These are phyloP conservation scores for Fusarium incarnatum DNA, from an alignment of 2,329 filamentous ascomycete genomes.

Conservation along the genomic window DNA sequence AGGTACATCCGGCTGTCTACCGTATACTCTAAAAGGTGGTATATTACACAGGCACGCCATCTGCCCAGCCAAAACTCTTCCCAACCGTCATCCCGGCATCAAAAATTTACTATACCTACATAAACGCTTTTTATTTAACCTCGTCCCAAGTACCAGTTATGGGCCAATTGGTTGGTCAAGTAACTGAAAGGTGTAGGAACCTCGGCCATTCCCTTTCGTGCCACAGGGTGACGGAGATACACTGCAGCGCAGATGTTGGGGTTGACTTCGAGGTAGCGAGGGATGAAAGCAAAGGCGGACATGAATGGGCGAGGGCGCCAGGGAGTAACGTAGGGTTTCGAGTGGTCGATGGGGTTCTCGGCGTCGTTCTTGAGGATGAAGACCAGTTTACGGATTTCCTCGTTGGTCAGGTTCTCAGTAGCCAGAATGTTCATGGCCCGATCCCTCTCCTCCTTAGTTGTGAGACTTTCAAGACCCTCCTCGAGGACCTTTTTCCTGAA, in stretches of 20 bases:
- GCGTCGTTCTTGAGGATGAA: constrained; percentile 70
- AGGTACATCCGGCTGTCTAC: constrained; percentile 47
- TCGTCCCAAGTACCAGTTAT: constrained; percentile 92
- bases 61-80: constrained; percentile 37
- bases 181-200: constrained; percentile 84
- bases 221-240: constrained; percentile 93
- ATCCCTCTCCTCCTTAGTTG: constrained; percentile 49
- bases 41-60: constrained; percentile 48
- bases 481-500: constrained; percentile 50
- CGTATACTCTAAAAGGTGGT: constrained; percentile 49
- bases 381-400: constrained; percentile 66
- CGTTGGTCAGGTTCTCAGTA: constrained; percentile 53
- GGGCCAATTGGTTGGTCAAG: constrained; percentile 81
- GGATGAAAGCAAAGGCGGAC: constrained; percentile 93
- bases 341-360: constrained; percentile 80
- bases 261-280: constrained; percentile 95
- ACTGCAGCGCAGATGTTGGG: constrained; percentile 96
- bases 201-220: constrained; percentile 81
- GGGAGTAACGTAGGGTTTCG: constrained; percentile 89
- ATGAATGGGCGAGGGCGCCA: constrained; percentile 91
- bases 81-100: constrained; percentile 26
- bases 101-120: constrained; percentile 5
- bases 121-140: constrained; percentile 61
- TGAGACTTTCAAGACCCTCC: constrained; percentile 52
- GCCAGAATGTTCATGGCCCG: constrained; percentile 51